phyloP scores from a whole-genome alignment of 177 flowering plant species.

The Tripterygium wilfordii region DNA sequence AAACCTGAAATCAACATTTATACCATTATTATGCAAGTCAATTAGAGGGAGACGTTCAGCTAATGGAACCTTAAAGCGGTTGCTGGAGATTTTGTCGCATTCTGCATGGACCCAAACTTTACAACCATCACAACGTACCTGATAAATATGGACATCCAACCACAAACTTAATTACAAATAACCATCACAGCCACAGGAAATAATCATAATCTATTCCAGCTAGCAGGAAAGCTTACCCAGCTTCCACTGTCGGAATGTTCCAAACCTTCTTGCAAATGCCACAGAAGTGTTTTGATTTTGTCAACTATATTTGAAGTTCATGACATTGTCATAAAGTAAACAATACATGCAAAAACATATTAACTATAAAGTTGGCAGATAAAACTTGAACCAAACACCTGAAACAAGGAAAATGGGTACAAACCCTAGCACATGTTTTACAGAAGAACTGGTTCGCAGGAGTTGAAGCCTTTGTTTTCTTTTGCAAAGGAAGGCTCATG shows the following conservation, averaged over 20 bases:
- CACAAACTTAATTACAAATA: neutral
- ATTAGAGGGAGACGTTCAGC: too few species aligned
- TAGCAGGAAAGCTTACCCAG: slow-evolving; percentile 56
- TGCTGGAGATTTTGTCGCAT: slow-evolving; percentile 65
- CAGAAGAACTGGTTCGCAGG: slow-evolving; percentile 45
- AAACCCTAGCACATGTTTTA: slow-evolving; percentile 66
- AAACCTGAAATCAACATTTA: slow-evolving; percentile 2
- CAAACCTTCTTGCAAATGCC: slow-evolving; percentile 94
- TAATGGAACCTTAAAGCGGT: slow-evolving; percentile 75
- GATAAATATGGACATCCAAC: neutral
- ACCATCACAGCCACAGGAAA: neutral
- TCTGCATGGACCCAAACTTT: slow-evolving; percentile 93
- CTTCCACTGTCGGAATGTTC: slow-evolving; percentile 91
- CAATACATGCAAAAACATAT: too few species aligned
- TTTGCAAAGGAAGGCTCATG: slow-evolving; percentile 42
- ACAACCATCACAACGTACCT: slow-evolving; percentile 90
- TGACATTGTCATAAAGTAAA: too few species aligned
- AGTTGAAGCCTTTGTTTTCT: slow-evolving; percentile 35
- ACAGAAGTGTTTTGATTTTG: slow-evolving; percentile 79
- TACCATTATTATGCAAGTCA: neutral
- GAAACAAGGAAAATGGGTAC: slow-evolving; percentile 10
- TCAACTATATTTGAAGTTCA: too few species aligned
- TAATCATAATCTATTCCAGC: too few species aligned
- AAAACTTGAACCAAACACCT: neutral
- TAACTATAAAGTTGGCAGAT: too few species aligned